phyloP scores from a whole-genome alignment of 176 grass and related monocot genomes.

The Elymus sibiricus region DNA sequence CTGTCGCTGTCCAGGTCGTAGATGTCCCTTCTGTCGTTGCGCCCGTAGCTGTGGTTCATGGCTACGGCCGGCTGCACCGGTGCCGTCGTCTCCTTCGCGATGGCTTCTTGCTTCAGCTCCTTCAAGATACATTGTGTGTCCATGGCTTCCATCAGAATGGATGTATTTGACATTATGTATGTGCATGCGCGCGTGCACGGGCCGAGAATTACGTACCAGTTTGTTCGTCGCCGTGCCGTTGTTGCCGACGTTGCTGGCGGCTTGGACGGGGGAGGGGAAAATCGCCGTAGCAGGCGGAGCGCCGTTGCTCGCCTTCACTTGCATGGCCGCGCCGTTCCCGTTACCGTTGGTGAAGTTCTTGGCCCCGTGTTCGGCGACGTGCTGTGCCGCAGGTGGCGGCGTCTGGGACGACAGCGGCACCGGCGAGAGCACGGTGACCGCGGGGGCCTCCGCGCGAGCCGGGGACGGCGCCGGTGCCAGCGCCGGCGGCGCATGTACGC shows the following conservation, averaged over 20 bases:
- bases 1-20: slow-evolving; percentile 53
- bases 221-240: slow-evolving; percentile 47
- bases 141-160: background rate
- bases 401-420: slow-evolving; percentile 34
- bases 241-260: background rate
- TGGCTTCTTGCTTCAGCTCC: slow-evolving; percentile 42
- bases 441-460: background rate
- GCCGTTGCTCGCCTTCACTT: slow-evolving; percentile 50
- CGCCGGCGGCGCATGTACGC: background rate
- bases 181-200: background rate
- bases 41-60: slow-evolving; percentile 40
- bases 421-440: slow-evolving; percentile 14
- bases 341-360: slow-evolving; percentile 16
- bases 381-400: slow-evolving; percentile 3
- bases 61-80: slow-evolving; percentile 36
- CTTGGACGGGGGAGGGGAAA: slow-evolving; percentile 34
- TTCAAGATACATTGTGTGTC: background rate
- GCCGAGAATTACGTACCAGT: slow-evolving; percentile 28
- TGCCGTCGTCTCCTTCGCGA: slow-evolving; percentile 38
- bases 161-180: background rate
- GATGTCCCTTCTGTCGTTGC: slow-evolving; percentile 27
- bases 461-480: background rate
- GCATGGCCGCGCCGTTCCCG: slow-evolving; percentile 30
- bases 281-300: background rate
- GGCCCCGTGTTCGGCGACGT: slow-evolving; percentile 5